Evolutionary conservation across 2,329 filamentous ascomycete genomes (phyloP), one percentile per base, ranked within the genome.

Genomic region (Monilinia laxa): DNA sequence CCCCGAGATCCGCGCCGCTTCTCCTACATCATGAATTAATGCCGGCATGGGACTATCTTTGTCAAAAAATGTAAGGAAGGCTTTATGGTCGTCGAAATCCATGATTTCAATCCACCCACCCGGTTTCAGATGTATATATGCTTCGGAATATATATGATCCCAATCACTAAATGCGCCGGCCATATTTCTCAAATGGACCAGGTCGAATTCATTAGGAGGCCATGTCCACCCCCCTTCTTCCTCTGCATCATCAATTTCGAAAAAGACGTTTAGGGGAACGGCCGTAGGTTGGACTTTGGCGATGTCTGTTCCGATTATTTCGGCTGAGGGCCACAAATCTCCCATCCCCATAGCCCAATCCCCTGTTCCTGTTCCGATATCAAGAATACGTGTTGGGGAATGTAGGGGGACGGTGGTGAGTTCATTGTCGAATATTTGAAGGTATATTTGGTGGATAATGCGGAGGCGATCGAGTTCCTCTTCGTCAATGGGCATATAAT

Each of bases 261-360:
- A 90, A 68, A 83, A 82, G 68, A 87, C 84, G 71, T 90, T 90
- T 23, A 80, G 78, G 0, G 86, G 86, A 2, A 87, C 82, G 73
- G 82, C 82, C n/a, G 78, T 79, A 2, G 84, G 83, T 73, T 87
- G 85, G 53, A 87, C 85, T 12, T 84, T 83, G 2, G 83, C 85
- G 3, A 88, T 81, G 70, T 88, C 85, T 16, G 84, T 82, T 5
- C 87, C 88, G 59, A 83, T 82, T 40, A 91, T 81, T 68, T 85
- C 79, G 52, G 80, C 75, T 64, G 80, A 75, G 3, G 80, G 78
- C 63, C 77, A 80, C 55, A 79, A 73, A 60, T 84, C 81, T 71
- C 82, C 84, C 78, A 89, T 83, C 68, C 85, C 84, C 67, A 87
- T 85, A 4, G 84, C 81, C 84, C 86, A 89, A 65, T 87, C 85